Base-by-base conservation (phyloP, 805 yeast species). In the Lipomyces orientalis region DNA sequence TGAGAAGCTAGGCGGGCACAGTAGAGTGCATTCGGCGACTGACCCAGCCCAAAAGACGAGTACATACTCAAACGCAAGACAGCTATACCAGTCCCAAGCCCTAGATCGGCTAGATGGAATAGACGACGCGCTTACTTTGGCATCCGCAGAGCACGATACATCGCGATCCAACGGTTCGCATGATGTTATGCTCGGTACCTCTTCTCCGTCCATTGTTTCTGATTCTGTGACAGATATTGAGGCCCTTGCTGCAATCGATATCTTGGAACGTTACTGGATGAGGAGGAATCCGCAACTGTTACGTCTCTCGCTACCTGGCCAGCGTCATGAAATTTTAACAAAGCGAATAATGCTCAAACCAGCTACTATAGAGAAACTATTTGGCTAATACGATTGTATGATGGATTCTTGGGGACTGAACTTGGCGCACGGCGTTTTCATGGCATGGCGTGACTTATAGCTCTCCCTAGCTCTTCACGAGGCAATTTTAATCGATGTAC, bases 191-290 rank as follows among this genome's bases (percentile, higher is more conserved):
- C 55, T 52, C 29, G 22, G 14, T 31, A 16, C 29, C 12, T 19
- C 55, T 25, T 12, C 34, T 10, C 12, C 33, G 2, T 52, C 12
- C 34, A 29, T 25, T 25, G 22, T n/a, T 6, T 59, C 9, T 59
- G 16, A 34, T n/a, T 3, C 10, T n/a, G 52, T 67, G 16, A 31
- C 65, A 12, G 70, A 64, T 4, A 43, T 49, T 37, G 56, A 61
- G 14, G 71, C 66, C 22, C 62, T 68, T 25, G 57, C 12, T n/a
- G 71, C 71, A 9, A 49, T 68, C 16, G 61, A 66, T 51, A 16
- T 33, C 25, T 56, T 68, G 12, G 71, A 68, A 54, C 25, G 51
- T 31, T 68, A 62, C 54, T 68, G 71, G 71, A 14, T 68, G 56
- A 43, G 60, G 19, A 63, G 71, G 6, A 65, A 60, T 31, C 71